Percentiles rank a stretch among this genome's conserved stretches.
Conservation (phyloP, 2,329 filamentous ascomycete genomes). For the Aspergillus novofumigatus region DNA sequence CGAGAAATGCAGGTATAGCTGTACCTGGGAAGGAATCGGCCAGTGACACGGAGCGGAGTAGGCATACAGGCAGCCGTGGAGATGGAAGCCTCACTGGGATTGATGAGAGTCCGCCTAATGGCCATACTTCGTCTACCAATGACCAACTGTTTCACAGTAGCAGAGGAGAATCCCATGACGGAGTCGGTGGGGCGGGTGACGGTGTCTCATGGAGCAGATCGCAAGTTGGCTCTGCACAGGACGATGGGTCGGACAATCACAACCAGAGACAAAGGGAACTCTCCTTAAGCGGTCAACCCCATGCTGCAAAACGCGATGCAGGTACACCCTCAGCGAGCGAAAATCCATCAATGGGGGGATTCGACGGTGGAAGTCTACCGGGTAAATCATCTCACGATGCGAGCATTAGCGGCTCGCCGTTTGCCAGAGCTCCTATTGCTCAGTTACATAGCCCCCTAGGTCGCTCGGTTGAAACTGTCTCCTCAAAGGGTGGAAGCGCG, state of each 20-base stretch:
- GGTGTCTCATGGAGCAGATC: conserved; percentile 11
- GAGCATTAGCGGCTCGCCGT: conserved; percentile 48
- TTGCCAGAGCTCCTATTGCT: conserved; percentile 40
- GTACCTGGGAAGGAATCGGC: conserved; percentile 20
- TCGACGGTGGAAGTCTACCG: conserved; percentile 20
- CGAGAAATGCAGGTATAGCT: conserved; percentile 17
- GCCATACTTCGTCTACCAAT: conserved; percentile 14
- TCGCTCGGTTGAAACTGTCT: conserved; percentile 26
- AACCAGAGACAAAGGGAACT: conserved; percentile 29
- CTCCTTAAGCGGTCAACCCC: conserved; percentile 27
- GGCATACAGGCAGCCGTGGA: conserved; percentile 11
- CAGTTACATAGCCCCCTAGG: conserved; percentile 27
- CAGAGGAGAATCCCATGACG: conserved; percentile 8
- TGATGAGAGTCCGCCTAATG: conserved; percentile 14
- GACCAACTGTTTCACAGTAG: conserved; percentile 8
- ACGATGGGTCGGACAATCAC: conserved; percentile 13
- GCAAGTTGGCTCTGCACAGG: conserved; percentile 14
- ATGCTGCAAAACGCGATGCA: conserved; percentile 25
- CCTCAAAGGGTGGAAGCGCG: conserved; percentile 18
- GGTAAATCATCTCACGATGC: conserved; percentile 25
- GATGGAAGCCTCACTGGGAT: conserved; percentile 14
- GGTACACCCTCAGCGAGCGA: conserved; percentile 24
- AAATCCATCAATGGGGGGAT: conserved; percentile 18
- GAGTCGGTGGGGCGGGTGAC: conserved; percentile 7
- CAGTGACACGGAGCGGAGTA: conserved; percentile 7